Evolutionary conservation across 2,329 filamentous ascomycete species (phyloP).

Genomic region (Verticillium albo-atrum): DNA sequence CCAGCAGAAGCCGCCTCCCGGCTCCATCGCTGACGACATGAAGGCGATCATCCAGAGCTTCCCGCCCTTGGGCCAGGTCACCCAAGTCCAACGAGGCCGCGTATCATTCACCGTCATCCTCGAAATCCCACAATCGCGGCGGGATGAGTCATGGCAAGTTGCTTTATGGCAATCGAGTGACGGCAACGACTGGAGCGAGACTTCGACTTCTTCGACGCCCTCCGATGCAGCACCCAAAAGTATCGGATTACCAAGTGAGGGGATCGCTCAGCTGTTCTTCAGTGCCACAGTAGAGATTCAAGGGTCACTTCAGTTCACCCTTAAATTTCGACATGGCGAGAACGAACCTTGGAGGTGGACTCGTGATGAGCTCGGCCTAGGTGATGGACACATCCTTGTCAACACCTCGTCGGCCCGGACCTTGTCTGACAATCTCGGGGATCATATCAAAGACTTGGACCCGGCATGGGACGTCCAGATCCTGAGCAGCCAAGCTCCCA

Average conservation of each 20-base stretch:
- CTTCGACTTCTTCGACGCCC: constrained; percentile 24
- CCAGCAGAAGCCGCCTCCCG: constrained; percentile 28
- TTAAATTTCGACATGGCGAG: constrained; percentile 58
- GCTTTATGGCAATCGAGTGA: constrained; percentile 67
- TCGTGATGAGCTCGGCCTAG: constrained; percentile 56
- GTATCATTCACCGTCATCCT: constrained; percentile 65
- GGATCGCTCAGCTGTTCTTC: constrained; percentile 7
- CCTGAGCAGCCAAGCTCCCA: constrained; percentile 60
- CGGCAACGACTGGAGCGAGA: constrained; percentile 53
- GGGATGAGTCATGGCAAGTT: constrained; percentile 62
- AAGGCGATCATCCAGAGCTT: constrained; percentile 42
- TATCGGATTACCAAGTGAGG: constrained; percentile 35
- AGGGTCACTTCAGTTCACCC: constrained; percentile 57
- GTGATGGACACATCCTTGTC: constrained; percentile 60
- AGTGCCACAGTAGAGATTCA: constrained; percentile 8
- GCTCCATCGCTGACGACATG: constrained; percentile 24
- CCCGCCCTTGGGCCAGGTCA: constrained; percentile 73
- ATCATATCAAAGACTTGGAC: constrained; percentile 56
- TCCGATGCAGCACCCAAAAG: constrained; percentile 35
- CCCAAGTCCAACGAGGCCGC: constrained; percentile 45
- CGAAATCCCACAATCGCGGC: constrained; percentile 54
- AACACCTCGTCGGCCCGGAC: constrained; percentile 21
- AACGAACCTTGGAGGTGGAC: constrained; percentile 65
- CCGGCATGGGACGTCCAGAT: constrained; percentile 48
- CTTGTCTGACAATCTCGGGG: constrained; percentile 37